Percentiles rank a stretch among this genome's conserved stretches.
phyloP scores from a whole-genome alignment of 2,329 filamentous ascomycete genomes.

The Venturiaceae sp. region DNA sequence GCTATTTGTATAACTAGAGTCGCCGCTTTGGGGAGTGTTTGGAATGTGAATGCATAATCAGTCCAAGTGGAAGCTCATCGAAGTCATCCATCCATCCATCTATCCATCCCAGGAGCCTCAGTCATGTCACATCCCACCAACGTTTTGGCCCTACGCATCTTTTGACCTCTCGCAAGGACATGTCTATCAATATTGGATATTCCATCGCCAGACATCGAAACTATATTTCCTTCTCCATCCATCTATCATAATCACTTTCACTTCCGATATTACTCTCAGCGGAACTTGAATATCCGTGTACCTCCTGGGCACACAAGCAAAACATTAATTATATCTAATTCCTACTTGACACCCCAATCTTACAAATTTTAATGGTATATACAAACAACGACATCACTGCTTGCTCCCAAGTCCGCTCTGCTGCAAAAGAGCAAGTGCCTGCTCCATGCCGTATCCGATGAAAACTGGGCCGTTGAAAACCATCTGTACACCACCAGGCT shows the following conservation, averaged over 20 bases:
- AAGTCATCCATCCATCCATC: neutral
- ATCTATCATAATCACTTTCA: too few relatives aligned
- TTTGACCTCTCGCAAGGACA: neutral
- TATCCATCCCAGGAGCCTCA: neutral
- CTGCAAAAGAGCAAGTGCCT: conserved; percentile 55
- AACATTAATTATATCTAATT: neutral
- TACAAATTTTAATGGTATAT: neutral
- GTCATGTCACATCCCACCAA: neutral
- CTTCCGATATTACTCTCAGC: too few relatives aligned
- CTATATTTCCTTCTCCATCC: too few relatives aligned
- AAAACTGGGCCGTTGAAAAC: conserved; percentile 91
- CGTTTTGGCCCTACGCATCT: neutral
- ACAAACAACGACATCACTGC: neutral
- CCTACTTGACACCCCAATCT: neutral
- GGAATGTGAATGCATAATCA: neutral
- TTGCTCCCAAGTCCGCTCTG: neutral
- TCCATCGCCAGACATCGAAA: too few relatives aligned
- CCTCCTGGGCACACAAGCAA: too few relatives aligned
- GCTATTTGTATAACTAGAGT: neutral
- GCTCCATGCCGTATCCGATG: conserved; percentile 78
- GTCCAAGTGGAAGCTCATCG: neutral
- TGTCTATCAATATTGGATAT: too few relatives aligned
- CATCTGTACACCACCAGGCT: conserved; percentile 47
- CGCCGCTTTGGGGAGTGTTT: neutral
- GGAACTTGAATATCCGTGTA: too few relatives aligned